Evolutionary conservation across 2,329 filamentous ascomycete species (phyloP).

Genomic region (Colletotrichum musicola): DNA sequence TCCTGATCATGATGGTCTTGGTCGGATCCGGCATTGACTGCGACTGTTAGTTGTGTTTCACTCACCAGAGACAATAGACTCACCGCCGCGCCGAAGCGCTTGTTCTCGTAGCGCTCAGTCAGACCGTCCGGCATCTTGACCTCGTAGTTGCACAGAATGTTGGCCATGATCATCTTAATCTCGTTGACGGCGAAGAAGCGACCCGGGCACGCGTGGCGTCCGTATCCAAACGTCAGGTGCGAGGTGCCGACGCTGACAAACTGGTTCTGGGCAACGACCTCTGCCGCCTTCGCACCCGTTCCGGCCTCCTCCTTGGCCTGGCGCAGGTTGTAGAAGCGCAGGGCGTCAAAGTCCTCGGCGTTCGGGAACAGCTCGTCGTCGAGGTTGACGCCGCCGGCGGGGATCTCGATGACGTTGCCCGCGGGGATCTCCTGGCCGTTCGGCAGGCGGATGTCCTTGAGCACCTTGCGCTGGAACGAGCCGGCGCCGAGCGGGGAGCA

Average conservation of each 20-base stretch:
- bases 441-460: constrained; percentile 63
- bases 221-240: constrained; percentile 39
- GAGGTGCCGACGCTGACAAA: constrained; percentile 53
- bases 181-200: constrained; percentile 40
- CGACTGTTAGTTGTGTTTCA: constrained; percentile 3
- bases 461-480: constrained; percentile 64
- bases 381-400: constrained; percentile 50
- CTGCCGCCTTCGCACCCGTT: constrained; percentile 33
- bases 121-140: constrained; percentile 26
- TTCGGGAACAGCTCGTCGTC: constrained; percentile 54
- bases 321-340: constrained; percentile 62
- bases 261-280: constrained; percentile 49
- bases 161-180: constrained; percentile 41
- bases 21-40: constrained; percentile 24
- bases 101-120: constrained; percentile 25
- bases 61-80: background rate
- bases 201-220: constrained; percentile 40
- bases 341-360: constrained; percentile 59
- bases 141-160: constrained; percentile 37
- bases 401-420: constrained; percentile 57
- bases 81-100: constrained; percentile 16
- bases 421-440: constrained; percentile 64
- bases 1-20: constrained; percentile 32
- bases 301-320: constrained; percentile 42
- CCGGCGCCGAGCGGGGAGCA: constrained; percentile 44